Evolutionary conservation across 2,329 filamentous ascomycete genomes (phyloP), one percentile per base, ranked within the genome.

Genomic region (Colletotrichum echinochloae): DNA sequence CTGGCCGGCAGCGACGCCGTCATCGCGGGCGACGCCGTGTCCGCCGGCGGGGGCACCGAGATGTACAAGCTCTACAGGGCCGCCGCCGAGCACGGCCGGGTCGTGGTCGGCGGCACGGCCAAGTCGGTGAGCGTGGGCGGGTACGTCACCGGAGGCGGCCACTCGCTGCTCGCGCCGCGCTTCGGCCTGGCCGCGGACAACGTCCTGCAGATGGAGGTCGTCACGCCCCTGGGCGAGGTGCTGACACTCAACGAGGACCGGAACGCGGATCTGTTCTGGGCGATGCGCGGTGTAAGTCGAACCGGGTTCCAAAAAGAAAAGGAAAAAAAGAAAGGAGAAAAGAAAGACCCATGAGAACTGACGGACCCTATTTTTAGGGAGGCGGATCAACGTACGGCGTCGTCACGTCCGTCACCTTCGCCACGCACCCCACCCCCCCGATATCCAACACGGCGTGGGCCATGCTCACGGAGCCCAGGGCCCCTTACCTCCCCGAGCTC

Each of bases 131-230:
- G 87, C 0, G 81, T 89, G 0, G 89, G 88, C 8, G 90, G 90
- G 0, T 92, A 88, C 62, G 80, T 86, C 2, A 88, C 88, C 18
- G 89, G 89, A 0, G 90, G 88, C 2, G 90, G 90, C 0, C 90
- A 92, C 76, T 86, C 83, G 0, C 77, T 87, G 0, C 78, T 91
- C 1, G 79, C 81, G 0, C 84, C 87, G 0, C 81, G 79, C 1
- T 87, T 86, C 72, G 90, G 90, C 0, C 78, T 92, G n/a, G 90
- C 80, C 2, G 88, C 87, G 0, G 90, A 92, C 73, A 86, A 91
- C 51, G 86, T 89, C 1, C 77, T 92, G 4, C 83, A 90, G 73
- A 84, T 87, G 78, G 84, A 89, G 37, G 79, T 90, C 0, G 85
- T 92, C 1, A 87, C 86, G 0, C 85, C 85, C 0, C 74, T 74